Evolutionary conservation across 2,329 filamentous ascomycete species (phyloP).

Genomic region (Phyllosticta paracitricarpa): DNA sequence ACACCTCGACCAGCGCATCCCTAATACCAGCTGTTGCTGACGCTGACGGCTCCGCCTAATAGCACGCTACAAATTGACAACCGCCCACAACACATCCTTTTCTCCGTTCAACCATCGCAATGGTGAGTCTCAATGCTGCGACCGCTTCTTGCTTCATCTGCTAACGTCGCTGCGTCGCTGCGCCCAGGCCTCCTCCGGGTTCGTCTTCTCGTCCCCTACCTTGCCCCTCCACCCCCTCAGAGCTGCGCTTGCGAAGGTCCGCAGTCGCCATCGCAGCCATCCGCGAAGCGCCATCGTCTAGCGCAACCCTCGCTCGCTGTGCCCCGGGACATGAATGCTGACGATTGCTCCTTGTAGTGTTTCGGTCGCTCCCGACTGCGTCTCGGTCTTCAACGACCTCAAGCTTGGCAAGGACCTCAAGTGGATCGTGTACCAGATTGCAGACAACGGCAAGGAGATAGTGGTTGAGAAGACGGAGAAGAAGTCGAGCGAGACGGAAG

Average conservation of each 20-base stretch:
- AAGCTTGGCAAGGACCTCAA: constrained; percentile 71
- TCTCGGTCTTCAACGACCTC: constrained; percentile 58
- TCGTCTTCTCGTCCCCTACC: constrained; percentile 19
- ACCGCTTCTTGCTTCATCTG: neutral
- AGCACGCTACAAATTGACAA: neutral
- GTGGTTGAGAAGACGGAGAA: constrained; percentile 65
- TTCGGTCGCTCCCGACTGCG: constrained; percentile 62
- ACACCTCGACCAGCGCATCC: neutral
- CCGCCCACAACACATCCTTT: neutral
- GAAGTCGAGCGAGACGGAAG: constrained; percentile 5
- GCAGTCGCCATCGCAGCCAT: constrained; percentile 11
- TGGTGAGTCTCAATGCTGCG: constrained; percentile 2
- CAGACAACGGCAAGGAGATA: constrained; percentile 73
- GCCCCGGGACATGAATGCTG: neutral
- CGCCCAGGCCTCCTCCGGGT: constrained; percentile 34
- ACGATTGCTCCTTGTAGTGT: constrained; percentile 44
- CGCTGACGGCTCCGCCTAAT: neutral
- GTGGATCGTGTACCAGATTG: constrained; percentile 83
- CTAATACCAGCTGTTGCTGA: neutral
- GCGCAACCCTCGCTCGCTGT: constrained; percentile 5
- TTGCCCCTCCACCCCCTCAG: constrained; percentile 12
- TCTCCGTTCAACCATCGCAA: constrained; percentile 1
- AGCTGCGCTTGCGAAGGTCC: constrained; percentile 13
- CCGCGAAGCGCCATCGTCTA: constrained; percentile 3
- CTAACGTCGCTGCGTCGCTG: neutral